Conservation (phyloP, 2,329 filamentous ascomycete species). For the Arthrobotrys megalospora region DNA sequence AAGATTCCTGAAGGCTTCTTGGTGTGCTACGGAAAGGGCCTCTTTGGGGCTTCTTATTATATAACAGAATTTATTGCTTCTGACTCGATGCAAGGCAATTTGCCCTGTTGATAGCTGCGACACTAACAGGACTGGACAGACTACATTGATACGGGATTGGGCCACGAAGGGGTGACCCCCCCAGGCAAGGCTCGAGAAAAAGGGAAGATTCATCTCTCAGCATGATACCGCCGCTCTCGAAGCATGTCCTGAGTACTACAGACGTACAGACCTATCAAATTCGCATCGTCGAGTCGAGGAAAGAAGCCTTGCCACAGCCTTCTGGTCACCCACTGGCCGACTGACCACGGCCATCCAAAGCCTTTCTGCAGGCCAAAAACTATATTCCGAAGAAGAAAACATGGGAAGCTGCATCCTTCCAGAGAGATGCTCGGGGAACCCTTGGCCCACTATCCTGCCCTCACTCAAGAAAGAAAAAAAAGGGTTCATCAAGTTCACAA, state of each 20-base stretch:
- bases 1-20: slow-evolving; percentile 34
- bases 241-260: not conserved
- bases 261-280: not conserved
- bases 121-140: slow-evolving; percentile 11
- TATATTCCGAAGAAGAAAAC: slow-evolving; percentile 56
- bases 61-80: slow-evolving; percentile 55
- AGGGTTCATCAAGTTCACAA: slow-evolving; percentile 22
- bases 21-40: slow-evolving; percentile 34
- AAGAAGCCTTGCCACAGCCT: slow-evolving; percentile 22
- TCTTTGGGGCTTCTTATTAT: slow-evolving; percentile 56
- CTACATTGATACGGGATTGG: slow-evolving; percentile 29
- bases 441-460: slow-evolving; percentile 23
- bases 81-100: slow-evolving; percentile 52
- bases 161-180: slow-evolving; percentile 24
- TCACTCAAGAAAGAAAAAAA: slow-evolving; percentile 41
- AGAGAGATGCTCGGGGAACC: slow-evolving; percentile 30
- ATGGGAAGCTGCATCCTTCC: slow-evolving; percentile 12
- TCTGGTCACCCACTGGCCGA: not conserved
- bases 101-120: slow-evolving; percentile 43
- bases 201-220: slow-evolving; percentile 16
- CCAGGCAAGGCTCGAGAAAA: slow-evolving; percentile 17
- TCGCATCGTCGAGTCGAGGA: slow-evolving; percentile 4
- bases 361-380: slow-evolving; percentile 23
- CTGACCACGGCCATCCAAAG: not conserved
- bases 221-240: too few relatives aligned